Percentiles rank a stretch among this genome's conserved stretches.
Conservation (phyloP, 1,284 basidiomycete species). For the Rhodotorula sp. region DNA sequence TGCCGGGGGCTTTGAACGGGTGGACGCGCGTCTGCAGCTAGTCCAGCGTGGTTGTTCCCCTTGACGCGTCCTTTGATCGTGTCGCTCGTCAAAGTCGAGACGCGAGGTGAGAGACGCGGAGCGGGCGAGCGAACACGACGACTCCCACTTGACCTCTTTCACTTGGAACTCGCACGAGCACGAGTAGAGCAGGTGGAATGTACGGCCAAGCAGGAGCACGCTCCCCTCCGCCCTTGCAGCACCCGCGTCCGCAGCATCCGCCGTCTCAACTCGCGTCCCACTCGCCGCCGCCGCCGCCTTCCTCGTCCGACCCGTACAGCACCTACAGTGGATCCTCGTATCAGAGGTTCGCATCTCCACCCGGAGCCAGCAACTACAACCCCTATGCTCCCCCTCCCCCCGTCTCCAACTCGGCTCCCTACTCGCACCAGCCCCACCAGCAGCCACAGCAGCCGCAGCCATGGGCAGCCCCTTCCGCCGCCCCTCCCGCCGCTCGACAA, state of each 20-base stretch:
- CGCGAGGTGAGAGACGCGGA: too few species aligned
- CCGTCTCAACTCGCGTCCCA: conserved; percentile 27
- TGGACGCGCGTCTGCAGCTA: too few species aligned
- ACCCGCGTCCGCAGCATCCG: conserved; percentile 39
- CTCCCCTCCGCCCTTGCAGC: conserved; percentile 37
- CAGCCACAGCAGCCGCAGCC: background rate
- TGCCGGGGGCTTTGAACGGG: too few species aligned
- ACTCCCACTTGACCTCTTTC: background rate
- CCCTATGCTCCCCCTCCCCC: conserved; percentile 2
- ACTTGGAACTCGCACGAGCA: too few species aligned
- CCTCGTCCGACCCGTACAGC: conserved; percentile 3
- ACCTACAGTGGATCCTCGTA: conserved; percentile 11
- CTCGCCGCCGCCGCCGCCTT: conserved; percentile 25
- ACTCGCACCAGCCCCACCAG: conserved; percentile 7
- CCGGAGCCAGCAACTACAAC: conserved; percentile 7
- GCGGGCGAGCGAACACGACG: too few species aligned
- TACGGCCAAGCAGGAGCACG: background rate
- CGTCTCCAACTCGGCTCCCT: conserved; percentile 6
- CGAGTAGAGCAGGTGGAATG: too few species aligned
- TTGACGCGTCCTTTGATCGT: too few species aligned
- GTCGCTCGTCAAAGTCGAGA: too few species aligned
- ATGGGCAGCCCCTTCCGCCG: background rate
- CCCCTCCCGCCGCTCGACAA: too few species aligned
- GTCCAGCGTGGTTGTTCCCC: too few species aligned
- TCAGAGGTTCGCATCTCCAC: conserved; percentile 43